Evolutionary conservation across 371 early-diverging fungal genomes (phyloP).

Genomic region (Sanchytrium tribonematis): DNA sequence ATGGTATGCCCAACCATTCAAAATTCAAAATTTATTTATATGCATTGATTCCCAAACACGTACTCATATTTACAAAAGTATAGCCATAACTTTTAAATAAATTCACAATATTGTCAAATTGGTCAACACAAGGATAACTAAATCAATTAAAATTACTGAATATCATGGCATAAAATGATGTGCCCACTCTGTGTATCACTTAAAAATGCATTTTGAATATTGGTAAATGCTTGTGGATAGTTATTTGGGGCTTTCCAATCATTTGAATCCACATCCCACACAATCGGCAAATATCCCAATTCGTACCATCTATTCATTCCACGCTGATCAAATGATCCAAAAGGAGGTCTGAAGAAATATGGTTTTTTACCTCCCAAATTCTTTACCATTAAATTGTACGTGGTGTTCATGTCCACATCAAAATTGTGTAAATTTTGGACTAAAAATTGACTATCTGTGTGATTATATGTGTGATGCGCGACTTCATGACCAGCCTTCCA

Average conservation of each 20-base stretch:
- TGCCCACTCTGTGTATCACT: not conserved
- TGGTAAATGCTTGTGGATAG: not conserved
- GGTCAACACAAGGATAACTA: not conserved
- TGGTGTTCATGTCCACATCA: not conserved
- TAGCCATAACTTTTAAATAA: not conserved
- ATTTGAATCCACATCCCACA: not conserved
- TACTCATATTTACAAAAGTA: not conserved
- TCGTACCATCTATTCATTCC: not conserved
- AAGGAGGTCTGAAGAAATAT: not conserved
- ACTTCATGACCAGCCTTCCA: too few species aligned
- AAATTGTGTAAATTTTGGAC: not conserved
- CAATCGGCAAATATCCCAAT: not conserved
- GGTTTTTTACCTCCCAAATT: not conserved
- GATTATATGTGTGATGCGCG: not conserved
- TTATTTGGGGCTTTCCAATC: not conserved
- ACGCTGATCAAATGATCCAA: not conserved
- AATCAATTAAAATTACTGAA: not conserved
- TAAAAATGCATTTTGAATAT: not conserved
- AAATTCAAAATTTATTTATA: not conserved
- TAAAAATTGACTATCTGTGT: not conserved
- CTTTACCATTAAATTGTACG: too few species aligned
- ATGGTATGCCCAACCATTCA: too few species aligned
- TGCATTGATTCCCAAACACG: not conserved
- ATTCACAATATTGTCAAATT: not conserved
- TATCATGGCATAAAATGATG: conserved; percentile 1